Conservation (phyloP, 2,329 filamentous ascomycete species). For the Ophiocordyceps camponoti-floridani region DNA sequence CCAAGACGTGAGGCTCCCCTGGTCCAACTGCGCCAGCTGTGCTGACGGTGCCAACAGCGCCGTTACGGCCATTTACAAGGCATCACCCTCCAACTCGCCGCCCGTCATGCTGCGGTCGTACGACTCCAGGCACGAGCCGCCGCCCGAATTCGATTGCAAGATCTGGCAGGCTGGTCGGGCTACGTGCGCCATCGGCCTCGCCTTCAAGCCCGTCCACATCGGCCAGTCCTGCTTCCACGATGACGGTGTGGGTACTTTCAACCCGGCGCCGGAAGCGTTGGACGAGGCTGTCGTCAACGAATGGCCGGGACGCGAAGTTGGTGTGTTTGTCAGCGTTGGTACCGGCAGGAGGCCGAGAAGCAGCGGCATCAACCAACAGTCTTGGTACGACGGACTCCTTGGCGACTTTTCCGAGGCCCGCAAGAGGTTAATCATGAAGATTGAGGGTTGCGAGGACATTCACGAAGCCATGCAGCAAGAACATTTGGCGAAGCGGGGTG, state of each 20-base stretch:
- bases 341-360: slow-evolving; percentile 62
- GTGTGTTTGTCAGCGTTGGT: slow-evolving; percentile 85
- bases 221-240: slow-evolving; percentile 91
- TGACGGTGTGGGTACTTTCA: slow-evolving; percentile 81
- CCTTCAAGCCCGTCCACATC: slow-evolving; percentile 90
- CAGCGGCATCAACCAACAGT: slow-evolving; percentile 50
- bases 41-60: slow-evolving; percentile 34
- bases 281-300: slow-evolving; percentile 87
- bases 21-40: background rate
- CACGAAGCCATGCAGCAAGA: slow-evolving; percentile 75
- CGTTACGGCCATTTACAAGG: slow-evolving; percentile 81
- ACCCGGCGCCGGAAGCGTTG: slow-evolving; percentile 67
- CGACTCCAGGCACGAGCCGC: slow-evolving; percentile 79
- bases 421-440: slow-evolving; percentile 69
- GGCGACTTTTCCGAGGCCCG: slow-evolving; percentile 86
- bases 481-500: slow-evolving; percentile 56
- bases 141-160: slow-evolving; percentile 81
- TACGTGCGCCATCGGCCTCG: slow-evolving; percentile 78
- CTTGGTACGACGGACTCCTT: slow-evolving; percentile 90
- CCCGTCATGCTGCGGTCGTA: slow-evolving; percentile 77
- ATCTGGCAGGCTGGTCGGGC: slow-evolving; percentile 95
- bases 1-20: slow-evolving; percentile 55
- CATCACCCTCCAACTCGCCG: slow-evolving; percentile 48
- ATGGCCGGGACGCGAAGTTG: slow-evolving; percentile 85
- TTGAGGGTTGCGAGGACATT: slow-evolving; percentile 84